phyloP scores from a whole-genome alignment of 2,329 filamentous ascomycete species.

The Epichloe sibirici region DNA sequence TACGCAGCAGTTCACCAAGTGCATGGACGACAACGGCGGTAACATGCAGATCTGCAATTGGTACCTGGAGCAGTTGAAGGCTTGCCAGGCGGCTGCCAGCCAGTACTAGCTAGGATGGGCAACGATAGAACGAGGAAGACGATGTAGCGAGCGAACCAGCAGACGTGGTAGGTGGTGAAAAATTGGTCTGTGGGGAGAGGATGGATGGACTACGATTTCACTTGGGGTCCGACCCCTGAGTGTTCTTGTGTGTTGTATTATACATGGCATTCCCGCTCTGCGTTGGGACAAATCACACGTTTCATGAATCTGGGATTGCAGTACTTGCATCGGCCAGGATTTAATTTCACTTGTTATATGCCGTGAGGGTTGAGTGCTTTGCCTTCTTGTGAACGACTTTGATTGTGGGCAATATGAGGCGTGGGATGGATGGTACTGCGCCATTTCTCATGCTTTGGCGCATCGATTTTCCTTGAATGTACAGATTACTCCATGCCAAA shows the following conservation, averaged over 20 bases:
- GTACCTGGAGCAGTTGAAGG: constrained; percentile 96
- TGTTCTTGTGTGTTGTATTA: constrained; percentile 10
- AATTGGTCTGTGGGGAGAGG: not conserved
- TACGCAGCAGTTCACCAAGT: constrained; percentile 78
- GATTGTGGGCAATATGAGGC: too few species aligned
- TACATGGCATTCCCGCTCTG: constrained; percentile 18
- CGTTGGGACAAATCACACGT: constrained; percentile 2
- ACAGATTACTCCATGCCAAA: not conserved
- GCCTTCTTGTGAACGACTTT: too few species aligned
- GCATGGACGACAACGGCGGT: constrained; percentile 90
- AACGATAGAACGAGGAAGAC: constrained; percentile 2
- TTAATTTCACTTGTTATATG: too few species aligned
- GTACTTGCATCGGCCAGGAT: not conserved
- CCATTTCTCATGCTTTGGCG: too few species aligned
- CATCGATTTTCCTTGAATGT: not conserved
- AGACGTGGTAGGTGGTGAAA: not conserved
- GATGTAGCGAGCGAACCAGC: not conserved
- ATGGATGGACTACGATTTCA: not conserved
- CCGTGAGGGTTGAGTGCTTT: too few species aligned
- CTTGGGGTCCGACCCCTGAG: too few species aligned
- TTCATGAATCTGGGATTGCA: not conserved
- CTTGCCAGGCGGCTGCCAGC: constrained; percentile 67
- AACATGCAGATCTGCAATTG: constrained; percentile 94
- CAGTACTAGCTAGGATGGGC: constrained; percentile 51
- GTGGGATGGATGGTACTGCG: too few species aligned